Conservation (phyloP, 2,329 filamentous ascomycete genomes). For the Botrytis elliptica region DNA sequence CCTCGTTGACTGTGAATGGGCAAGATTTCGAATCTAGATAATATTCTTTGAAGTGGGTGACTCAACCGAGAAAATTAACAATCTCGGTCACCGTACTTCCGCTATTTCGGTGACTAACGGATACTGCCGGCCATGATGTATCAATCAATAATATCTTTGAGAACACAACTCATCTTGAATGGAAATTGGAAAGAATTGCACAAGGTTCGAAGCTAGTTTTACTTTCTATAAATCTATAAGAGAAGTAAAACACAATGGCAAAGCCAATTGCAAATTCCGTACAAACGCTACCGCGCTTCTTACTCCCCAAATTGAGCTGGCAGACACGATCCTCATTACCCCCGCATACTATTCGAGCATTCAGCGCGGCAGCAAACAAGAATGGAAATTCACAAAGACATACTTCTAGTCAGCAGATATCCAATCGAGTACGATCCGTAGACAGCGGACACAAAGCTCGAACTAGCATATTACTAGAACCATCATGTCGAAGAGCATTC, state of each 20-base stretch:
- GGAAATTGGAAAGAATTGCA: background rate
- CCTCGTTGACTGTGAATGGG: slow-evolving; percentile 1
- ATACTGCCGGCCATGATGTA: background rate
- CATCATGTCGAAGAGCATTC: slow-evolving; percentile 50
- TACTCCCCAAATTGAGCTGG: slow-evolving; percentile 40
- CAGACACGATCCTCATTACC: slow-evolving; percentile 27
- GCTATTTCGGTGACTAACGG: slow-evolving; percentile 1
- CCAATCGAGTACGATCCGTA: background rate
- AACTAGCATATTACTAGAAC: slow-evolving; percentile 27
- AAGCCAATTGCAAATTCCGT: slow-evolving; percentile 29
- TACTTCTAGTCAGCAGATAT: background rate
- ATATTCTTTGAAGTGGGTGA: slow-evolving; percentile 25
- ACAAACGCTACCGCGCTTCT: slow-evolving; percentile 36
- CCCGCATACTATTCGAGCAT: slow-evolving; percentile 28
- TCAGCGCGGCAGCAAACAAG: slow-evolving; percentile 28
- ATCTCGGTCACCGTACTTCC: slow-evolving; percentile 17
- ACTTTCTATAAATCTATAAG: background rate
- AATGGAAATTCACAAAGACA: slow-evolving; percentile 20
- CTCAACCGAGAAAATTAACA: slow-evolving; percentile 21
- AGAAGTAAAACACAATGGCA: slow-evolving; percentile 31
- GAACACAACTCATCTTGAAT: background rate
- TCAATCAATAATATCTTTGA: background rate
- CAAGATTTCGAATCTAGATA: slow-evolving; percentile 18
- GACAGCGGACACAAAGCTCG: background rate
- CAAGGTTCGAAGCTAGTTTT: background rate